Evolutionary conservation across 2,329 filamentous ascomycete genomes (phyloP).

Genomic region (Blastomyces percursus): DNA sequence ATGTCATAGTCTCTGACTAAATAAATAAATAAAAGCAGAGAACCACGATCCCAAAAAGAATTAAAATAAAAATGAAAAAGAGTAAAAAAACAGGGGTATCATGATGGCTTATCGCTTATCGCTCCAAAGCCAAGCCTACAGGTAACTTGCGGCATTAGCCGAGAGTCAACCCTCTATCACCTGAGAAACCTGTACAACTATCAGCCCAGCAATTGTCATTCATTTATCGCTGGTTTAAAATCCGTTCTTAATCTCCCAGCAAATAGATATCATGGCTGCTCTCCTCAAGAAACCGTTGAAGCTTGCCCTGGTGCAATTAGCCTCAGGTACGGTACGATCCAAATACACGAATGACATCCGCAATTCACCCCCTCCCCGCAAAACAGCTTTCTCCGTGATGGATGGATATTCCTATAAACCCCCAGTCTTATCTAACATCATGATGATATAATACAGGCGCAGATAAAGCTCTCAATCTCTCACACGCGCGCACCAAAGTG

Average conservation of each 20-base stretch:
- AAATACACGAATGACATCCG: not conserved
- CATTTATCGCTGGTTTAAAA: too few species aligned
- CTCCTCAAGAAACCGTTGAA: slow-evolving; percentile 67
- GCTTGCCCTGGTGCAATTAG: slow-evolving; percentile 70
- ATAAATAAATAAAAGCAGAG: too few species aligned
- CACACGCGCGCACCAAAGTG: slow-evolving; percentile 69
- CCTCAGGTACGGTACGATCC: slow-evolving; percentile 51
- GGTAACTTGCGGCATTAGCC: not conserved
- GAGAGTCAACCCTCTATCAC: not conserved
- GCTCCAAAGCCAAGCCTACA: not conserved
- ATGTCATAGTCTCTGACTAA: too few species aligned
- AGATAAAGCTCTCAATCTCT: slow-evolving; percentile 78
- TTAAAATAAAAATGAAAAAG: too few species aligned
- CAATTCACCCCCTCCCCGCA: slow-evolving; percentile 1
- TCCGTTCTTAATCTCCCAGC: not conserved
- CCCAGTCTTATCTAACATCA: not conserved
- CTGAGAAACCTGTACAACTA: not conserved
- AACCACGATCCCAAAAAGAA: too few species aligned
- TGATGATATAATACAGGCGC: slow-evolving; percentile 39
- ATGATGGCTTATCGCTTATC: not conserved
- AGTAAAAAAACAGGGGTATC: too few species aligned
- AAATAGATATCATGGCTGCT: slow-evolving; percentile 34
- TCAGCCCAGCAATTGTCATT: not conserved
- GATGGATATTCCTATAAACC: not conserved
- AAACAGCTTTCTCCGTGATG: slow-evolving; percentile 13